phyloP scores from a whole-genome alignment of 306 rosid genomes.

The Pyrus betulifolia region DNA sequence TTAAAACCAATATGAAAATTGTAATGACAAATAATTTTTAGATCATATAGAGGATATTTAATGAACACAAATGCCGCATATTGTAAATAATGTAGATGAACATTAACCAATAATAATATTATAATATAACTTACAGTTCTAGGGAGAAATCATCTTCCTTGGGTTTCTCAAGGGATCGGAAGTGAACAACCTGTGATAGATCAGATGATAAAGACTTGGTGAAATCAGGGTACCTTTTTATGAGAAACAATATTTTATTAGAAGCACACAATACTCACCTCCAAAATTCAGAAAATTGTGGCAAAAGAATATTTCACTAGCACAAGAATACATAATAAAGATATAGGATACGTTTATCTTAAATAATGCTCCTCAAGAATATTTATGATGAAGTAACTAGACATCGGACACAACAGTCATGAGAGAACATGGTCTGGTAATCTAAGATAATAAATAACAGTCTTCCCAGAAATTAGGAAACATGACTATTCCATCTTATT shows the following conservation, averaged over 20 bases:
- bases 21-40: not conserved
- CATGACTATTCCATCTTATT: not conserved
- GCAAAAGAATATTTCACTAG: not conserved
- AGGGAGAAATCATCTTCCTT: constrained; percentile 84
- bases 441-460: not conserved
- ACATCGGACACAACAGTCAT: not conserved
- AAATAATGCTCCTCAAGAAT: not conserved
- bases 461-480: not conserved
- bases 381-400: not conserved
- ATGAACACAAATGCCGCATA: constrained; percentile 3
- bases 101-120: constrained; percentile 17
- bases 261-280: not conserved
- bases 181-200: constrained; percentile 75
- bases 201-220: not conserved
- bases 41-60: not conserved
- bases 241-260: not conserved
- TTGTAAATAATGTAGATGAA: constrained; percentile 5
- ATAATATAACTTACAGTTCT: constrained; percentile 58
- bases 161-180: constrained; percentile 75
- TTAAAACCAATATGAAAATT: constrained; percentile 18
- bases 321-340: not conserved
- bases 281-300: not conserved
- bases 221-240: not conserved
- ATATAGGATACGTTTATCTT: not conserved
- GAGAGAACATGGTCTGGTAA: not conserved